Evolutionary conservation across 2,329 filamentous ascomycete species (phyloP).

Genomic region (Ophiosphaerella narmari): DNA sequence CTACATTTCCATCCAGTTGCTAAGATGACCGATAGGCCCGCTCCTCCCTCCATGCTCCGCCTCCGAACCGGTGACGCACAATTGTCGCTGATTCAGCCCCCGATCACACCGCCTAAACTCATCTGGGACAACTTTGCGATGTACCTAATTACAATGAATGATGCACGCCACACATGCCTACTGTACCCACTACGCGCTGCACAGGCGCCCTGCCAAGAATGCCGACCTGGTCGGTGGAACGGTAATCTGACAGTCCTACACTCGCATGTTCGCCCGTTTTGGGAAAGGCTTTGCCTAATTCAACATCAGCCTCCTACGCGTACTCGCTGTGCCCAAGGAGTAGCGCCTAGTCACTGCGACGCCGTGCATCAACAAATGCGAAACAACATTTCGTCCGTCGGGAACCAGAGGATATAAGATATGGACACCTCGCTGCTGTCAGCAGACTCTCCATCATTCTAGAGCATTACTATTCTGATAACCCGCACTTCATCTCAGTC

Average conservation of each 20-base stretch:
- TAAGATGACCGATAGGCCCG: no score
- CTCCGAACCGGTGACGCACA: no score
- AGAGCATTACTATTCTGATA: not conserved
- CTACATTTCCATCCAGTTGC: no score
- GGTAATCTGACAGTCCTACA: conserved; percentile 3
- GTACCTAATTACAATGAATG: not conserved
- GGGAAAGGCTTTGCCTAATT: not conserved
- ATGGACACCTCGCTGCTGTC: not conserved
- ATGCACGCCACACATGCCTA: not conserved
- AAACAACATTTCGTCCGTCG: conserved; percentile 6
- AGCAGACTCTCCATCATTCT: not conserved
- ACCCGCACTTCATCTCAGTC: not conserved
- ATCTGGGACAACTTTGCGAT: conserved; percentile 9
- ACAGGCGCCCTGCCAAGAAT: conserved; percentile 4
- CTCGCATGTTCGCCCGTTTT: conserved; percentile 7
- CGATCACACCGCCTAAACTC: conserved; percentile 2
- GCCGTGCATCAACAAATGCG: not conserved
- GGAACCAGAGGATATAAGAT: conserved; percentile 19
- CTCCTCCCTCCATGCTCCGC: no score
- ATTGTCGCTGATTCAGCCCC: not conserved
- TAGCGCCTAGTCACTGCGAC: not conserved
- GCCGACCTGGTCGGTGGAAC: not conserved
- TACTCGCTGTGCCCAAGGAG: conserved; percentile 6
- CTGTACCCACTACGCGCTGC: not conserved
- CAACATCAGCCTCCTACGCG: conserved; percentile 4